A percentile compares a stretch with the other conserved stretches of the same genome.
These are phyloP conservation scores for Cladosporium velox DNA, from an alignment of 2,329 filamentous ascomycete genomes.

Conservation along the genomic window DNA sequence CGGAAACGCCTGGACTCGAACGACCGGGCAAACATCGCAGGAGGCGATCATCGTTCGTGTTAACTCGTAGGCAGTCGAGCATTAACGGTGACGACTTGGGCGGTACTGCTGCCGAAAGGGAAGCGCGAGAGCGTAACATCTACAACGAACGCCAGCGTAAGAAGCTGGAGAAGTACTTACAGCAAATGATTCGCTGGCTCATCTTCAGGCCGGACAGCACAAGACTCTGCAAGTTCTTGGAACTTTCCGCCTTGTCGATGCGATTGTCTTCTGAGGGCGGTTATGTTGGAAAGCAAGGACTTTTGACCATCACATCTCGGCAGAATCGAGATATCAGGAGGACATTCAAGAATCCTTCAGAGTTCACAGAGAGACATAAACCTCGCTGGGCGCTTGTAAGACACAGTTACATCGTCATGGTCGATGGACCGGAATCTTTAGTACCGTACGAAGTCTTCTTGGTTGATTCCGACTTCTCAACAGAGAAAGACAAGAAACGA, in stretches of 20 bases:
- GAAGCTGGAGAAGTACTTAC: slow-evolving; percentile 85
- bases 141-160: slow-evolving; percentile 82
- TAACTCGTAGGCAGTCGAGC: slow-evolving; percentile 63
- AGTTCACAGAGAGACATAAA: slow-evolving; percentile 78
- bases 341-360: slow-evolving; percentile 54
- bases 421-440: slow-evolving; percentile 98
- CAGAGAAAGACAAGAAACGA: slow-evolving; percentile 67
- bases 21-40: slow-evolving; percentile 45
- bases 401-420: slow-evolving; percentile 95
- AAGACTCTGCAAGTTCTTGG: slow-evolving; percentile 90
- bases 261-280: slow-evolving; percentile 92
- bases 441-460: slow-evolving; percentile 98
- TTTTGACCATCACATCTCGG: slow-evolving; percentile 85
- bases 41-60: slow-evolving; percentile 57
- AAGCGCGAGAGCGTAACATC: slow-evolving; percentile 44
- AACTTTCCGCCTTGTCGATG: slow-evolving; percentile 90
- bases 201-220: slow-evolving; percentile 97
- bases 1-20: slow-evolving; percentile 13
- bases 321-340: slow-evolving; percentile 54
- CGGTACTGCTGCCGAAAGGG: slow-evolving; percentile 35
- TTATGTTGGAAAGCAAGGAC: slow-evolving; percentile 97
- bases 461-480: slow-evolving; percentile 84
- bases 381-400: slow-evolving; percentile 98
- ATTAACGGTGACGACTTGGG: slow-evolving; percentile 42
- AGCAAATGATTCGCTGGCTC: slow-evolving; percentile 91